phyloP scores from a whole-genome alignment of 805 yeast species.

The Lachancea sp. region DNA sequence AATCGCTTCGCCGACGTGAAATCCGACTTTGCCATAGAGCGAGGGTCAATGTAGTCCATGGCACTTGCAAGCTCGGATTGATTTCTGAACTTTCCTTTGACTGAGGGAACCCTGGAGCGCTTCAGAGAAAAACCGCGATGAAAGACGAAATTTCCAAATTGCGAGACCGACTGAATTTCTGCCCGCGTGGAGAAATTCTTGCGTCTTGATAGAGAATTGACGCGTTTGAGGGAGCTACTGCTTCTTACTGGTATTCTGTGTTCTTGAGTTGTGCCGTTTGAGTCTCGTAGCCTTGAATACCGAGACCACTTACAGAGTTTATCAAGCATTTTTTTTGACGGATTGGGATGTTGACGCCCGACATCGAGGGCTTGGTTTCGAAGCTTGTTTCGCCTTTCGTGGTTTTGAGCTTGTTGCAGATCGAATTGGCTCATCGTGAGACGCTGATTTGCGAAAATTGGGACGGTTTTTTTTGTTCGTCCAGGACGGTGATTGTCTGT shows the following conservation, averaged over 20 bases:
- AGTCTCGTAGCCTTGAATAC: constrained; percentile 1
- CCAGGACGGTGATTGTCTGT: constrained; percentile 3
- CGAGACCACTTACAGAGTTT: constrained; percentile 10
- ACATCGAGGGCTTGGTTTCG: constrained; percentile 4
- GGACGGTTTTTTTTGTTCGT: neutral
- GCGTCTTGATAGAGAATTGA: constrained; percentile 10
- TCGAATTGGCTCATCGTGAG: constrained; percentile 11
- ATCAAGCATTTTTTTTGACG: constrained; percentile 1
- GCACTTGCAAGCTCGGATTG: constrained; percentile 18
- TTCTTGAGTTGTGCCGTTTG: neutral
- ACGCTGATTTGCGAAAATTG: neutral
- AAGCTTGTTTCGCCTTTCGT: constrained; percentile 5
- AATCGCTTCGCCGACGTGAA: constrained; percentile 7
- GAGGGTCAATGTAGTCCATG: constrained; percentile 17
- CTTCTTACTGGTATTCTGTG: neutral
- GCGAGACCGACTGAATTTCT: constrained; percentile 15
- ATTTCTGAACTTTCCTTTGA: constrained; percentile 10
- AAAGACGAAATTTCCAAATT: constrained; percentile 18
- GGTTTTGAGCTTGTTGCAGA: constrained; percentile 13
- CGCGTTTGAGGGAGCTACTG: neutral
- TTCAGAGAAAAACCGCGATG: constrained; percentile 24
- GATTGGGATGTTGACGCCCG: neutral
- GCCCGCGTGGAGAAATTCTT: constrained; percentile 20
- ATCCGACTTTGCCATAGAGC: constrained; percentile 10
- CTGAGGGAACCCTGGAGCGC: neutral